phyloP scores from a whole-genome alignment of 257 asterid genomes.

The Anisodus tanguticus region DNA sequence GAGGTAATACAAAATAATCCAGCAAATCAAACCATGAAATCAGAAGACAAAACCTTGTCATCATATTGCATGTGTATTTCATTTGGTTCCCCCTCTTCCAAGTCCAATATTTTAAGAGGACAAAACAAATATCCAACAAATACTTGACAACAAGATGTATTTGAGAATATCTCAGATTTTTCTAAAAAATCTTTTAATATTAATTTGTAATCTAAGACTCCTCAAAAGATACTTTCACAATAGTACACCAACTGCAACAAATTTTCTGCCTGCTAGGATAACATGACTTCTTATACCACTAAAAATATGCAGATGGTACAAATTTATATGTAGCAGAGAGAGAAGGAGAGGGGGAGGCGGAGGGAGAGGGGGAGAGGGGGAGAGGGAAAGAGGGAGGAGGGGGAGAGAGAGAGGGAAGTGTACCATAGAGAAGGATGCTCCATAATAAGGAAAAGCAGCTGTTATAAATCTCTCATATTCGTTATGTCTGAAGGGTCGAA shows the following conservation, averaged over 20 bases:
- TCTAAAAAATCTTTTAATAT: background rate
- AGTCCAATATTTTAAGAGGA: background rate
- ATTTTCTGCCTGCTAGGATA: background rate
- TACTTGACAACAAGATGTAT: background rate
- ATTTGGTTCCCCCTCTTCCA: background rate
- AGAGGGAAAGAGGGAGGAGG: slow-evolving; percentile 5
- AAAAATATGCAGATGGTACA: background rate
- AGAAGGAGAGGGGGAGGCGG: background rate
- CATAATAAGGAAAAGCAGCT: slow-evolving; percentile 88
- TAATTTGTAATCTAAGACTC: background rate
- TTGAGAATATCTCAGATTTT: background rate
- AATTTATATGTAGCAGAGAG: background rate
- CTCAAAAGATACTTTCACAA: background rate
- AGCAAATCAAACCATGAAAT: background rate
- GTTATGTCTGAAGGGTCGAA: slow-evolving; percentile 88
- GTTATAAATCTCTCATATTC: slow-evolving; percentile 89
- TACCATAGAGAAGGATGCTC: slow-evolving; percentile 89
- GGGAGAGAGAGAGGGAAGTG: slow-evolving; percentile 8
- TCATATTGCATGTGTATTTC: background rate
- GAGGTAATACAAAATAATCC: background rate
- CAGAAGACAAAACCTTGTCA: background rate
- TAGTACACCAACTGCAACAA: background rate
- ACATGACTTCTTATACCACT: background rate
- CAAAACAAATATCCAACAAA: background rate
- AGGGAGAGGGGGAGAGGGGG: background rate